phyloP scores from a whole-genome alignment of 352 stramenopile species.

The Pythium dissotocum region DNA sequence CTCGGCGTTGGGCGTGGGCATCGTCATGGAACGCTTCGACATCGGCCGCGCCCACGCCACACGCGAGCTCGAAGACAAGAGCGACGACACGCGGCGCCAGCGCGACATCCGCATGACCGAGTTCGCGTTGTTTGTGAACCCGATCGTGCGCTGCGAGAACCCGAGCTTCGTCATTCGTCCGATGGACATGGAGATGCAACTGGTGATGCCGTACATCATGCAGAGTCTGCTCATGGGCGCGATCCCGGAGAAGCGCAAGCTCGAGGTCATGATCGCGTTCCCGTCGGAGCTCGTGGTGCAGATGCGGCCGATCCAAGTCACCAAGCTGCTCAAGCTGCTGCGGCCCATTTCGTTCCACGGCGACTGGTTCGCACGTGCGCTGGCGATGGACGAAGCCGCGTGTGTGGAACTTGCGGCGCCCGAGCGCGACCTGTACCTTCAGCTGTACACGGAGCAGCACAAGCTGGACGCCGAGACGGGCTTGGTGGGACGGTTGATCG shows the following conservation, averaged over 20 bases:
- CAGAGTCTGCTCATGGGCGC: constrained; percentile 59
- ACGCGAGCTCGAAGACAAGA: background rate
- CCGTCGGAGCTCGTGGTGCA: constrained; percentile 40
- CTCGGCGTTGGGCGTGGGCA: constrained; percentile 48
- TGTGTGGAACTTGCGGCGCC: constrained; percentile 54
- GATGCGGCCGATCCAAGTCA: constrained; percentile 66
- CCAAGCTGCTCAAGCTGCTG: constrained; percentile 56
- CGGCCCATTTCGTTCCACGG: constrained; percentile 62
- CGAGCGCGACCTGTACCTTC: constrained; percentile 61
- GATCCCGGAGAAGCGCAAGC: constrained; percentile 34
- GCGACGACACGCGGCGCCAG: constrained; percentile 37
- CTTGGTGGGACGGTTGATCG: constrained; percentile 41
- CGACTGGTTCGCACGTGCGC: constrained; percentile 64
- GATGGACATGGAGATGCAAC: constrained; percentile 52
- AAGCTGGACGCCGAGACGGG: constrained; percentile 51
- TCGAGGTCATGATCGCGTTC: constrained; percentile 64
- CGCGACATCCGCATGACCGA: constrained; percentile 54
- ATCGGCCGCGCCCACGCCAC: constrained; percentile 40
- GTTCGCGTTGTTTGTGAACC: constrained; percentile 73
- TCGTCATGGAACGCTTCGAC: constrained; percentile 62
- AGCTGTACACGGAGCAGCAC: constrained; percentile 59
- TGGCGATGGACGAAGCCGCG: constrained; percentile 57
- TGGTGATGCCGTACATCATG: constrained; percentile 69
- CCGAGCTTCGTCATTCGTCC: constrained; percentile 51
- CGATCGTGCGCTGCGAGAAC: constrained; percentile 32